These are phyloP conservation scores for Pelargonium fulgidum DNA, from an alignment of 441 rosid genomes.

Conservation along the genomic window DNA sequence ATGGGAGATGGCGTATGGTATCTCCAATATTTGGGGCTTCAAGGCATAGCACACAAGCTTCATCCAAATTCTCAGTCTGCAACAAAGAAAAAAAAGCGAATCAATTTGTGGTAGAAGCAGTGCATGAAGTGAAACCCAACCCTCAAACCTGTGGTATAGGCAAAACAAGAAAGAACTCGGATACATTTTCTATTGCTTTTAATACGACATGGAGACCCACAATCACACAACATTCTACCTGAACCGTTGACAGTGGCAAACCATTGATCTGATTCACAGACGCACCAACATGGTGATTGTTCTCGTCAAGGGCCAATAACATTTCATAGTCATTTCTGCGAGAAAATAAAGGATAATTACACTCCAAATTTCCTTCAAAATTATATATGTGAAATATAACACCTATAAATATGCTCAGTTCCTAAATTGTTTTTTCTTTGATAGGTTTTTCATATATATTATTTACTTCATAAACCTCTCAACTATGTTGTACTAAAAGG, in stretches of 20 bases:
- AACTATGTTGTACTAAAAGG: too few relatives aligned
- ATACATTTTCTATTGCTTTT: too few relatives aligned
- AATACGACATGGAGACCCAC: not conserved
- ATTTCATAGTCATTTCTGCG: slow-evolving; percentile 87
- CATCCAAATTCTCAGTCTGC: slow-evolving; percentile 60
- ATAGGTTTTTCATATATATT: too few relatives aligned
- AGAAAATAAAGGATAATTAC: slow-evolving; percentile 10
- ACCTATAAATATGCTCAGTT: too few relatives aligned
- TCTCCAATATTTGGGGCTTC: slow-evolving; percentile 70
- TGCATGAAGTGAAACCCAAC: too few relatives aligned
- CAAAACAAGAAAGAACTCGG: too few relatives aligned
- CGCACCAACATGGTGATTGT: slow-evolving; percentile 55
- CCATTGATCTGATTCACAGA: slow-evolving; percentile 56
- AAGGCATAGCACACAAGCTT: slow-evolving; percentile 69
- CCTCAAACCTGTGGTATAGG: too few relatives aligned
- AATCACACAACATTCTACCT: slow-evolving; percentile 30
- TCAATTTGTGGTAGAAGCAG: slow-evolving; percentile 9
- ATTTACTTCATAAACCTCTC: too few relatives aligned
- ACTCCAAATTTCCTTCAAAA: not conserved
- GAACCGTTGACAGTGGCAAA: slow-evolving; percentile 72
- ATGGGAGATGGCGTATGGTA: slow-evolving; percentile 91
- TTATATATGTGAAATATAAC: not conserved
- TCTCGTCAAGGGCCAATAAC: slow-evolving; percentile 81
- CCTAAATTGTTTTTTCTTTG: too few relatives aligned
- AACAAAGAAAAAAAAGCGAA: slow-evolving; percentile 11